Base-by-base conservation (phyloP, 768 basidiomycete genomes). In the Tylopilus cervinicoccineus region DNA sequence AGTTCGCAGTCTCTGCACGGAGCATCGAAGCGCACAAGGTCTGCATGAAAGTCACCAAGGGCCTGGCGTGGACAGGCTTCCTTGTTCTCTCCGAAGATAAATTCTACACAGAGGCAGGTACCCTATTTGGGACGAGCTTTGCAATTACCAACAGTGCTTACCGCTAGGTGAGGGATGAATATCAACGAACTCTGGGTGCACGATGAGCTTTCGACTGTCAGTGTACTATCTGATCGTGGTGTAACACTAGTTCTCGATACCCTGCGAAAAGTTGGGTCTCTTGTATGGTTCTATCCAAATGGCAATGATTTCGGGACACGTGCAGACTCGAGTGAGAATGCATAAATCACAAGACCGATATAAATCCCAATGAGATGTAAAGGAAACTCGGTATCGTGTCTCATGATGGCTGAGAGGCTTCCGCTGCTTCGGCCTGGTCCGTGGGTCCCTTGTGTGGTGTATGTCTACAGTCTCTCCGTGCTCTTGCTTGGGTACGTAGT, bases 11-110 rank as follows among this genome's bases (percentile, higher is more conserved):
- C 44, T 74, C 88, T 22, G 82, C 86, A 23, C 70, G 72, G 24
- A 80, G 76, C 36, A 58, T 68, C 33, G 78, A 79, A 51, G 88
- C 88, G 13, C 88, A 89, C 58, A 71, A 72, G 38, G 72, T 73
- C 19, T 79, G 79, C 26, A 74, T 90, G 62, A 59, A 64, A 8
- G 68, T 80, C 24, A 72, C 78, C 27, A 85, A 83, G 55, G 81
- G 75, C 19, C 64, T 89, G 29, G 84, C 87, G 4, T 67, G 76
- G 48, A 80, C 78, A 4, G 84, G 78, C 2, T 74, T 85, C 52
- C 76, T 78, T 16, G 71, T 83, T 6, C 66, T 88, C 6, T 70
- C 72, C 8, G 83, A 88, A 48, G 69, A 73, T 5, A 60, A 55
- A n/a, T 87, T 88, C 61, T 80, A 76, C 51, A 55, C 61, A 12